Percentiles rank a stretch among this genome's conserved stretches.
Conservation (phyloP, 2,329 filamentous ascomycete species). For the Xylariaceae sp. region DNA sequence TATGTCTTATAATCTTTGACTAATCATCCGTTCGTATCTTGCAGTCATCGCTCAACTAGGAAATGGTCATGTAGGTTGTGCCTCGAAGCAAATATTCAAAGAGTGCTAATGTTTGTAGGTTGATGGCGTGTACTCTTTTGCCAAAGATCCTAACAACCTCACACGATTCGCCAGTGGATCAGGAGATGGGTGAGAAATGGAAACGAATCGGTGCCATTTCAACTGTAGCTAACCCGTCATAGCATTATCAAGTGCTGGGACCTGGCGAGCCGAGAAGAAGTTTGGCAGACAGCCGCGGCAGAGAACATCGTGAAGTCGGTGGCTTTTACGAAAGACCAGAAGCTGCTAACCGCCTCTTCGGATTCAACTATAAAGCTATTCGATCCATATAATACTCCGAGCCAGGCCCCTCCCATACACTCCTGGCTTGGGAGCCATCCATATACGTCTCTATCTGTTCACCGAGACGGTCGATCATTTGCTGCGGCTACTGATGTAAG, state of each 20-base stretch:
- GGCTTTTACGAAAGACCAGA: conserved; percentile 81
- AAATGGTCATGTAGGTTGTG: conserved; percentile 61
- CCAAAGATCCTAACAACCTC: conserved; percentile 72
- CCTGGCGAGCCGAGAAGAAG: conserved; percentile 36
- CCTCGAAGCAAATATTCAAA: background rate
- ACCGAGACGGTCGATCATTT: conserved; percentile 73
- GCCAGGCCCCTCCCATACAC: conserved; percentile 66
- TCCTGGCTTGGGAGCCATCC: conserved; percentile 81
- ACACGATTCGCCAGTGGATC: conserved; percentile 76
- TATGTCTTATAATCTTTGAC: background rate
- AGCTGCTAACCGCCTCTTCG: conserved; percentile 79
- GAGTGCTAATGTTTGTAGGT: conserved; percentile 37
- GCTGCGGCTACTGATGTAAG: conserved; percentile 58
- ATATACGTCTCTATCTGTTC: conserved; percentile 80
- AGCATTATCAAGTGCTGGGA: conserved; percentile 62
- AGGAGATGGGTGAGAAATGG: conserved; percentile 62
- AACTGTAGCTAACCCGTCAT: conserved; percentile 7
- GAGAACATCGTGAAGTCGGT: conserved; percentile 91
- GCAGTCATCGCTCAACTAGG: conserved; percentile 70
- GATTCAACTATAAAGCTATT: conserved; percentile 88
- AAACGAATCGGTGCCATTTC: background rate
- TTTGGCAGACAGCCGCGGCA: conserved; percentile 85
- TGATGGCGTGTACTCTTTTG: conserved; percentile 80
- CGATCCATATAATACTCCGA: conserved; percentile 75
- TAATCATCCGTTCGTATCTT: background rate